Conservation (phyloP, 2,329 filamentous ascomycete species). For the Meredithiella fracta region DNA sequence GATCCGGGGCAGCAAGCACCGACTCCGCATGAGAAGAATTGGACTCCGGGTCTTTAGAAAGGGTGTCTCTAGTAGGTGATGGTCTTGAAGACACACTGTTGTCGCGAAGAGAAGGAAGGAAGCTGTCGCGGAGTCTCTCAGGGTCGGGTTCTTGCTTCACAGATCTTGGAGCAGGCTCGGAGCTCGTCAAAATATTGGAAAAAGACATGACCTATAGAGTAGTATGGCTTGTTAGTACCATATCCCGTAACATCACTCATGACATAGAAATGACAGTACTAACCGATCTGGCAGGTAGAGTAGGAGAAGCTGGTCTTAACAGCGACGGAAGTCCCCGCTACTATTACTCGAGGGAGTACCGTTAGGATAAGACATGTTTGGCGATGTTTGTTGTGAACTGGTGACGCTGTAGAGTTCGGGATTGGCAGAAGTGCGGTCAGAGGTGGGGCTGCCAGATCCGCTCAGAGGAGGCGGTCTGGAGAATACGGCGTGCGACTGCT, state of each 20-base stretch:
- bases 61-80: constrained; percentile 2
- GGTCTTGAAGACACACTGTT: constrained; percentile 5
- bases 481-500: constrained; percentile 15
- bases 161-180: constrained; percentile 38
- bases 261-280: constrained; percentile 9
- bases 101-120: constrained; percentile 7
- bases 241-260: neutral
- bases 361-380: constrained; percentile 19
- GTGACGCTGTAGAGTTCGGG: constrained; percentile 10
- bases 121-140: constrained; percentile 6
- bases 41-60: neutral
- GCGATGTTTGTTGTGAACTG: constrained; percentile 32
- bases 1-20: constrained; percentile 9
- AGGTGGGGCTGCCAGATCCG: constrained; percentile 10
- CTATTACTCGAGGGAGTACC: constrained; percentile 4
- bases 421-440: neutral
- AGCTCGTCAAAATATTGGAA: constrained; percentile 77
- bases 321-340: constrained; percentile 14
- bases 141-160: neutral
- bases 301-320: constrained; percentile 14
- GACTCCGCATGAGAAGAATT: constrained; percentile 4
- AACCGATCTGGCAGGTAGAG: constrained; percentile 5
- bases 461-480: constrained; percentile 21
- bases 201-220: constrained; percentile 72
- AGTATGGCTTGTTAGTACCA: constrained; percentile 7